Base-by-base conservation (phyloP, 805 yeast species). In the Gaillardinia entomophila region DNA sequence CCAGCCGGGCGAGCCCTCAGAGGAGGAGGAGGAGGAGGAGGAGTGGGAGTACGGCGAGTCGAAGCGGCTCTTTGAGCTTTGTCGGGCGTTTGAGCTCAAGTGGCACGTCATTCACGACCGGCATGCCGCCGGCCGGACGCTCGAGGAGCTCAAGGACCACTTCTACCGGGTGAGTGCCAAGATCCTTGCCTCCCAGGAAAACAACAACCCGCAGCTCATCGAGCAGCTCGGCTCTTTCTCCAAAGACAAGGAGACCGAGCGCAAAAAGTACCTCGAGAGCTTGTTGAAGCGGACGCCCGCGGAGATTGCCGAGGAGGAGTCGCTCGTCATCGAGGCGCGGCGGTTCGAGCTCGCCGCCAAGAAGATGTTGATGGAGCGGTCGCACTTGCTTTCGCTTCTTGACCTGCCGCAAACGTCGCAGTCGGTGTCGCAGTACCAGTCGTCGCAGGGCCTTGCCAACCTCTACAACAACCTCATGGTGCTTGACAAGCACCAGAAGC, bases 301-400 rank as follows among this genome's bases (percentile, higher is more conserved):
- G 0, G 98, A 92, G 53, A 85, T 92, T 28, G 97, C 97, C 0
- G 98, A 92, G 61, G 99, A 92, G 53, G 97, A 92, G 55, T 87
- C 95, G 0, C 66, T 92, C 31, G 85, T 92, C 8, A 79, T 90
- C 19, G 98, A 92, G 53, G 94, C 97, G 2, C 75, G 95, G 30
- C 79, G 90, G 42, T 85, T 92, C 41, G 97, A 92, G 51, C 74
- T 87, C 36, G 85, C 95, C 2, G 95, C 97, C 0, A 89, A 87
- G 62, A 83, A 85, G 55, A 83, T 90, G 68, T 69, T 88, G 33
- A 62, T 70, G 30, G 98, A 92, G 54, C 71, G 98, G 43, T 80
- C 86, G 2, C 79, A 83, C 31, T 57, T 92, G 23, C 62, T 92
- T 28, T 77, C 83, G 16, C 62, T 89, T 18, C 66, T 92, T 36